Evolutionary conservation across 2,329 filamentous ascomycete species (phyloP).

Genomic region (Coniochaeta hoffmannii): DNA sequence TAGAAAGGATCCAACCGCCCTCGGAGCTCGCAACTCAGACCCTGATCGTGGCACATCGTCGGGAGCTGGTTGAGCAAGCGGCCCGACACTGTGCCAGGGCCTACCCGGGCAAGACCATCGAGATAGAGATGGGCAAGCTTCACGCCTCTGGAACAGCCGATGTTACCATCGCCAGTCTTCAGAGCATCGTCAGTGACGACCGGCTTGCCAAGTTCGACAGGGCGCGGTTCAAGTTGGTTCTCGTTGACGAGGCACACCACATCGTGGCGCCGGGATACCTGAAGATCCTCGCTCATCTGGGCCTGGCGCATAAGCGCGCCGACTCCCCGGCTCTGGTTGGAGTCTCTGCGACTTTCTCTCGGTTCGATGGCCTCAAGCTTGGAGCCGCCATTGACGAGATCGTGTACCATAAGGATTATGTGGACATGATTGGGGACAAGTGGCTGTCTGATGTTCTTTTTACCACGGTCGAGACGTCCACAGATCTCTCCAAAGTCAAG

Average conservation of each 20-base stretch:
- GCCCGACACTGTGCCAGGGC: slow-evolving; percentile 72
- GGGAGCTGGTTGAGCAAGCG: slow-evolving; percentile 91
- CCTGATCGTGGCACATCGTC: slow-evolving; percentile 83
- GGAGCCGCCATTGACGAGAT: slow-evolving; percentile 89
- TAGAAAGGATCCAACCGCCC: slow-evolving; percentile 61
- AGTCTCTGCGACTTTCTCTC: slow-evolving; percentile 68
- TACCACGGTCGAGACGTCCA: slow-evolving; percentile 80
- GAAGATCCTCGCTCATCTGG: slow-evolving; percentile 69
- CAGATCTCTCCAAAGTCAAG: slow-evolving; percentile 66
- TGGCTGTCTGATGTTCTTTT: slow-evolving; percentile 92
- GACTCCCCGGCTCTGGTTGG: slow-evolving; percentile 67
- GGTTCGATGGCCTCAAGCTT: slow-evolving; percentile 77
- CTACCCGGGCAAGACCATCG: slow-evolving; percentile 74
- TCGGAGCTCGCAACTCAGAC: slow-evolving; percentile 61
- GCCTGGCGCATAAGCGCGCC: slow-evolving; percentile 42
- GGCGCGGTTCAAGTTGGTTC: slow-evolving; percentile 71
- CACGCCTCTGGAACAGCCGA: slow-evolving; percentile 76
- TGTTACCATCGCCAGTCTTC: slow-evolving; percentile 87
- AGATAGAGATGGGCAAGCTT: slow-evolving; percentile 82
- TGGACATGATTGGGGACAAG: slow-evolving; percentile 71
- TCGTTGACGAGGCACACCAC: slow-evolving; percentile 96
- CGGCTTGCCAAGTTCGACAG: slow-evolving; percentile 81
- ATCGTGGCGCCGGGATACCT: slow-evolving; percentile 83
- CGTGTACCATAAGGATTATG: slow-evolving; percentile 77
- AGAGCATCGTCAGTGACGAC: slow-evolving; percentile 70